These are phyloP conservation scores for Bombardia bombarda DNA, from an alignment of 495 filamentous ascomycete genomes.

Conservation along the genomic window DNA sequence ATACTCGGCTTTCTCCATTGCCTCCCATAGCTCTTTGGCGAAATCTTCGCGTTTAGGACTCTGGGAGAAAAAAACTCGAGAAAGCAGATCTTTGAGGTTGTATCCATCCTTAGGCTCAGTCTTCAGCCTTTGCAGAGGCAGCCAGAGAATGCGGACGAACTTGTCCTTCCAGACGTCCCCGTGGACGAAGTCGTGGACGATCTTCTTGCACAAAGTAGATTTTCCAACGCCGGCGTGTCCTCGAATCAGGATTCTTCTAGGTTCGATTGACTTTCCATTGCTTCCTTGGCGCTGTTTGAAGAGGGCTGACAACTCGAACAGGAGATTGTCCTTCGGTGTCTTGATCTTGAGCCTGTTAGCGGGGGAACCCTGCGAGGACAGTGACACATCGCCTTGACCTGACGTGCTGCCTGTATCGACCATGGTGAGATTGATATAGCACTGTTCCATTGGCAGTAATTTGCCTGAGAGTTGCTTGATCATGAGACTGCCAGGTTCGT, in stretches of 20 bases:
- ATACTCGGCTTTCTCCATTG: conserved; percentile 2
- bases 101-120: neutral
- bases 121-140: conserved; percentile 25
- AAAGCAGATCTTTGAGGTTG: conserved; percentile 17
- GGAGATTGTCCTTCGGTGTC: conserved; percentile 8
- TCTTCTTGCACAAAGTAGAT: conserved; percentile 39
- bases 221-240: conserved; percentile 37
- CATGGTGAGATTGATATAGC: conserved; percentile 28
- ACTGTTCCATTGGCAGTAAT: conserved; percentile 22
- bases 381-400: conserved; percentile 12
- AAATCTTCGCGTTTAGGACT: conserved; percentile 1
- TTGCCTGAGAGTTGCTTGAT: conserved; percentile 31
- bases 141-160: conserved; percentile 32
- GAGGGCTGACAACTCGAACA: conserved; percentile 17
- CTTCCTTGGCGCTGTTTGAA: conserved; percentile 18
- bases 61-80: conserved; percentile 18
- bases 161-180: conserved; percentile 14
- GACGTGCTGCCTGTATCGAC: conserved; percentile 9
- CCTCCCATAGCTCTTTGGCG: conserved; percentile 8
- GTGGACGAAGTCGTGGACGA: conserved; percentile 24
- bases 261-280: conserved; percentile 10
- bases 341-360: conserved; percentile 20
- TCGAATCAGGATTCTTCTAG: conserved; percentile 31
- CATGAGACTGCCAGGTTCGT: conserved; percentile 15
- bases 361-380: too few relatives aligned